Evolutionary conservation across 805 yeast species (phyloP), one percentile per base, ranked within the genome.

Genomic region (Metschnikowia kunwiensis): DNA sequence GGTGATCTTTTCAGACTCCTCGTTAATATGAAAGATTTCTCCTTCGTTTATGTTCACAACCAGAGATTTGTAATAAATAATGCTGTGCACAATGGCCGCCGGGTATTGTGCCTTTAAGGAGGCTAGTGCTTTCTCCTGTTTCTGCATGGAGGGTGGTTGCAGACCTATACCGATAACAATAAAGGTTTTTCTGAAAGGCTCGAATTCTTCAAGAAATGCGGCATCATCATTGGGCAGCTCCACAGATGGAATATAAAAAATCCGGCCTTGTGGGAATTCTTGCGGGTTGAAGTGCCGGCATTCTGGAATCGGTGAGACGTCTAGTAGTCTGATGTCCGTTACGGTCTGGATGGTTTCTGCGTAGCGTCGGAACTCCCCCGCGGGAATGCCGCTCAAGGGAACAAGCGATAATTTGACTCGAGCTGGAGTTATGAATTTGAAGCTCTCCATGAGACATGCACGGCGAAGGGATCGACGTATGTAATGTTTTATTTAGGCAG

Each of bases 111-210:
- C 63, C 32, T 65, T 67, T 33, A 88, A 63, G 2, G 42, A 43
- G 4, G 34, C 27, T 7, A 30, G 29, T 10, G 46, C 40, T 1
- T 32, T 22, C 16, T 12, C 22, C 27, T 24, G 35, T 10, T 11
- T 19, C 25, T 26, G 29, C 5, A 33, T 30, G 4, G 32, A 42
- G 4, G 33, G 41, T 27, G 7, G 35, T 54, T 64, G 67, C 15
- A 54, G 45, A 1, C 70, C 66, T 11, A 72, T 40, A 0, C 78
- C 80, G 6, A 75, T 31, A 5, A 81, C 78, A 6, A 82, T 69
- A 48, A 86, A 76, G 0, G 84, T 77, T 53, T 87, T 86, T 34
- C 97, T 63, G 59, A 75, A 87, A 1, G 96, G 95, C 60, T 93
- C 97, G 45, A 91, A 78, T 58, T 91, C 97, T 48, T 83, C 86